Base-by-base conservation (phyloP, 2,329 filamentous ascomycete genomes). In the Hirsutella rhossiliensis region DNA sequence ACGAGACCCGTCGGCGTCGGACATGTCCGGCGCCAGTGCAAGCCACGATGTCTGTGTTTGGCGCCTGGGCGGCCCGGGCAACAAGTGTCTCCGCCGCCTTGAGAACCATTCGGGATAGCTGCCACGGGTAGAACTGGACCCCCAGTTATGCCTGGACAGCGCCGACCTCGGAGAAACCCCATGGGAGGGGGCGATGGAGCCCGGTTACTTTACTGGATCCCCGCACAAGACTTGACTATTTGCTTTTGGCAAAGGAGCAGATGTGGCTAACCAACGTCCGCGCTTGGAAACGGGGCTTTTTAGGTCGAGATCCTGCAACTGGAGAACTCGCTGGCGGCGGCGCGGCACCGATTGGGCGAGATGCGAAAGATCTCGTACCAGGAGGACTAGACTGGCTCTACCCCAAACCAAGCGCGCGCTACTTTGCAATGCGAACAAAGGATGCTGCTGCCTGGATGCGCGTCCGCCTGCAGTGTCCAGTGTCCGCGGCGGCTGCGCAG, bases 361-460 rank as follows among this genome's bases (percentile, higher is more conserved):
- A 97, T 98, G 92, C 80, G 92, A 61, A 96, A 96, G 78, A 87
- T 95, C 49, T 90, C 85, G 5, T 96, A 96, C 67, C 84, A 85
- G 60, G 86, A 94, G 58, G 84, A 90, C 32, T 74, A 66, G 38
- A 13, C 11, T 5, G 15, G 15, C 34, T n/a, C n/a, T 15, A 17
- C 2, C 11, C 17, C n/a, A n/a, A n/a, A n/a, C n/a, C n/a, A n/a
- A 5, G 18, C 11, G 5, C 13, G n/a, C 34, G 3, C 34, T 15
- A 11, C 15, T 18, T 11, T 18, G 12, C 9, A 7, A 27, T 27
- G 23, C 23, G 23, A 27, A 27, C 23, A 27, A 27, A 2, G 5
- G 9, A 27, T 4, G 23, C 3, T 27, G 9, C 3, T n/a, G n/a
- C n/a, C n/a, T n/a, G n/a, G n/a, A n/a, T n/a, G n/a, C n/a, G n/a